Percentiles rank a stretch among this genome's conserved stretches.
Evolutionary conservation across 768 basidiomycete species (phyloP).

Genomic region (Wakefieldia striispora): DNA sequence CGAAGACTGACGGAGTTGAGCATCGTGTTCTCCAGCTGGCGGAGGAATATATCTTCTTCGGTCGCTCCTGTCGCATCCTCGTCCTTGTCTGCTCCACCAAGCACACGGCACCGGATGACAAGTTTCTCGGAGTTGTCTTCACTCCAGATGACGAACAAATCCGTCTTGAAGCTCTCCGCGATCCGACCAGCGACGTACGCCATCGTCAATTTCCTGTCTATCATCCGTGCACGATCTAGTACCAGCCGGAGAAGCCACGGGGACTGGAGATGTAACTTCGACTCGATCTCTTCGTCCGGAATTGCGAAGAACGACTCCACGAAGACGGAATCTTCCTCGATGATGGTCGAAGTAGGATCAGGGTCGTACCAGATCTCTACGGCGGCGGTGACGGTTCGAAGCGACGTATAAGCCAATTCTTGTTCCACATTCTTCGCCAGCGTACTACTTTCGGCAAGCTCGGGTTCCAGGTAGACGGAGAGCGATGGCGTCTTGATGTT

Average conservation of each 20-base stretch:
- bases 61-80: conserved; percentile 71
- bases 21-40: conserved; percentile 95
- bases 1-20: conserved; percentile 92
- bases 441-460: conserved; percentile 57
- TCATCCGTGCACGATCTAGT: conserved; percentile 95
- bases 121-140: conserved; percentile 99
- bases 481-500: conserved; percentile 98
- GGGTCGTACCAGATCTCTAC: conserved; percentile 99
- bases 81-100: conserved; percentile 81
- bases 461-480: conserved; percentile 82
- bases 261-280: conserved; percentile 87
- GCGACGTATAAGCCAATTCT: conserved; percentile 89
- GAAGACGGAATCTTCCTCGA: conserved; percentile 93
- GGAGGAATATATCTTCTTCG: conserved; percentile 95
- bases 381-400: conserved; percentile 90
- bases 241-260: conserved; percentile 97
- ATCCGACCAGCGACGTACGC: conserved; percentile 91
- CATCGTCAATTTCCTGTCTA: conserved; percentile 96
- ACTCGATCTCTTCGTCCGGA: conserved; percentile 93
- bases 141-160: conserved; percentile 97
- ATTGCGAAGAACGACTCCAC: conserved; percentile 99
- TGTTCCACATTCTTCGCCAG: conserved; percentile 89
- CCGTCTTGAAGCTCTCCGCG: conserved; percentile 91
- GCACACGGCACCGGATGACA: conserved; percentile 92
- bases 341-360: conserved; percentile 85